Conservation (phyloP, 106 monocot genomes). For the Phalaenopsis equestris region DNA sequence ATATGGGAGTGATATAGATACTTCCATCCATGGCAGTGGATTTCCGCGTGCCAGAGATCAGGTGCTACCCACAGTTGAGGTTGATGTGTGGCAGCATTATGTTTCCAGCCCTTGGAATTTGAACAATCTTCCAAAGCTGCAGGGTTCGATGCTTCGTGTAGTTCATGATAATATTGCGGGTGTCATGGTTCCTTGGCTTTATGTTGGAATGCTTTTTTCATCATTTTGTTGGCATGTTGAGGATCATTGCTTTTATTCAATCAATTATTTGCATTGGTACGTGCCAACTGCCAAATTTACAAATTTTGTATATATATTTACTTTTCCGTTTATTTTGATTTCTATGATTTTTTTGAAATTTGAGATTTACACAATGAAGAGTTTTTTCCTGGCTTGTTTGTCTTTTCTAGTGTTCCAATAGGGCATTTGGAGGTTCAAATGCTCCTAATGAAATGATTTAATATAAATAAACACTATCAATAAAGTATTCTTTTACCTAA, state of each 20-base stretch:
- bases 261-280: slow-evolving; percentile 85
- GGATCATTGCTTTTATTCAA: slow-evolving; percentile 91
- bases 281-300: background rate
- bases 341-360: background rate
- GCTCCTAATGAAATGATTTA: background rate
- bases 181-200: slow-evolving; percentile 86
- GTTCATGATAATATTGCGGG: slow-evolving; percentile 76
- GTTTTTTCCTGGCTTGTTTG: background rate
- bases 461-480: background rate
- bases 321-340: background rate
- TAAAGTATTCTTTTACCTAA: background rate
- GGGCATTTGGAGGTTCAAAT: background rate
- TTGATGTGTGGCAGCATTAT: slow-evolving; percentile 45
- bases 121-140: slow-evolving; percentile 73
- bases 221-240: slow-evolving; percentile 95
- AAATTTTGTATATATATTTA: background rate
- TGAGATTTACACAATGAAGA: background rate
- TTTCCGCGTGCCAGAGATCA: slow-evolving; percentile 40
- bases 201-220: slow-evolving; percentile 83
- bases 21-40: slow-evolving; percentile 53
- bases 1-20: slow-evolving; percentile 81
- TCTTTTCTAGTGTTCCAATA: background rate
- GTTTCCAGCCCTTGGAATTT: slow-evolving; percentile 67
- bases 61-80: slow-evolving; percentile 23
- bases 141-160: slow-evolving; percentile 59